These are phyloP conservation scores for Phytophthora sp. DNA, from an alignment of 352 stramenopile species.

Conservation along the genomic window DNA sequence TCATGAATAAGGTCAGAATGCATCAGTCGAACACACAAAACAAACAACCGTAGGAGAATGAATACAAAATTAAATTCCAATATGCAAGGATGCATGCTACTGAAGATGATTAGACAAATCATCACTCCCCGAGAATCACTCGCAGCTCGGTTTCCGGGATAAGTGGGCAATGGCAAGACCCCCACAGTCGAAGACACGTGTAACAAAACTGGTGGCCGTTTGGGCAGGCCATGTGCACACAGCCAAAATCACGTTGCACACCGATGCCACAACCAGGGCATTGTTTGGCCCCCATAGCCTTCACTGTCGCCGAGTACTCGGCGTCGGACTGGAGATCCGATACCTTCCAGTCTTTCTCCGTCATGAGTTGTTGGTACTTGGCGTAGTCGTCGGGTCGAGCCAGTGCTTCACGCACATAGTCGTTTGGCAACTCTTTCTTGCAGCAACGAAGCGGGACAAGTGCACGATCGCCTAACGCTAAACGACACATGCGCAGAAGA, in stretches of 20 bases:
- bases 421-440: conserved; percentile 66
- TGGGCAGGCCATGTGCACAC: conserved; percentile 78
- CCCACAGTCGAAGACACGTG: conserved; percentile 62
- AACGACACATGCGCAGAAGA: conserved; percentile 60
- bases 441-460: conserved; percentile 77
- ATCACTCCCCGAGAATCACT: conserved; percentile 60
- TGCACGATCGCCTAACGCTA: conserved; percentile 62
- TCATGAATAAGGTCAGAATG: background rate
- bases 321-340: conserved; percentile 66
- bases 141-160: conserved; percentile 64
- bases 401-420: conserved; percentile 61
- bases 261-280: conserved; percentile 79
- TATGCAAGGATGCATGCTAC: too few relatives aligned
- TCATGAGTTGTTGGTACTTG: conserved; percentile 54
- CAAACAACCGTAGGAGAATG: conserved; percentile 1
- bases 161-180: conserved; percentile 57
- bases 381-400: conserved; percentile 33
- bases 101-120: background rate
- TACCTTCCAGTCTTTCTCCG: conserved; percentile 60
- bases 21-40: too few relatives aligned
- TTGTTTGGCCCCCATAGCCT: conserved; percentile 60
- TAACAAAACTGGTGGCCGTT: conserved; percentile 83
- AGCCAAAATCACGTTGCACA: conserved; percentile 75
- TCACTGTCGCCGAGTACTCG: conserved; percentile 62
- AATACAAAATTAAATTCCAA: too few relatives aligned